Percentiles rank a stretch among this genome's conserved stretches.
Evolutionary conservation across 306 rosid genomes (phyloP).

Genomic region (Pachyrhizus erosus): DNA sequence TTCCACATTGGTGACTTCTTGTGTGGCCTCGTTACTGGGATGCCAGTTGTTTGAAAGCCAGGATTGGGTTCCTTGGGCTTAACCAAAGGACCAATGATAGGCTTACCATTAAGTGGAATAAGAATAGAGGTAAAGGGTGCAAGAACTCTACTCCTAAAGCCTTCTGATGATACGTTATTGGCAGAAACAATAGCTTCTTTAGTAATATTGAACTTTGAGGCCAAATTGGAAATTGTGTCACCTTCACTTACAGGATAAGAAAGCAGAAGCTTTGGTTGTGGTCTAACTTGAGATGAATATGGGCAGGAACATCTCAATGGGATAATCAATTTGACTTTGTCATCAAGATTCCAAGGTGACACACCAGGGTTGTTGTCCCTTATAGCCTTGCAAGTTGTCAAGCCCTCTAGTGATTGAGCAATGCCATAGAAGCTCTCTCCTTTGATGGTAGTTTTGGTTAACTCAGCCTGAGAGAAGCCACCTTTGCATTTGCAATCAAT

Average conservation of each 20-base stretch:
- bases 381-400: constrained; percentile 75
- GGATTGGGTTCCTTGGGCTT: constrained; percentile 60
- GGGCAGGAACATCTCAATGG: constrained; percentile 91
- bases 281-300: constrained; percentile 48
- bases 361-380: constrained; percentile 63
- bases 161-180: constrained; percentile 56
- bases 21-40: constrained; percentile 51
- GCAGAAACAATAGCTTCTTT: constrained; percentile 60
- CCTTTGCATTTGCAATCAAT: constrained; percentile 72
- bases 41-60: constrained; percentile 47
- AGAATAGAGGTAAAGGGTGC: constrained; percentile 65
- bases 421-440: constrained; percentile 79
- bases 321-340: constrained; percentile 51
- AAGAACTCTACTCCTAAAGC: constrained; percentile 42
- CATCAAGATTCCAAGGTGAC: constrained; percentile 60
- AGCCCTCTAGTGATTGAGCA: constrained; percentile 75
- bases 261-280: constrained; percentile 58
- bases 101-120: constrained; percentile 66
- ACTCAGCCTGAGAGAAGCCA: constrained; percentile 58
- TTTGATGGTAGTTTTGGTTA: constrained; percentile 57
- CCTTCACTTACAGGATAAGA: constrained; percentile 75
- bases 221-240: constrained; percentile 69
- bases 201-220: constrained; percentile 71
- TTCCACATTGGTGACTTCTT: constrained; percentile 66
- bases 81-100: constrained; percentile 53